Evolutionary conservation across 2,329 filamentous ascomycete species (phyloP), one percentile per base, ranked within the genome.

Genomic region (Fusarium sp.): DNA sequence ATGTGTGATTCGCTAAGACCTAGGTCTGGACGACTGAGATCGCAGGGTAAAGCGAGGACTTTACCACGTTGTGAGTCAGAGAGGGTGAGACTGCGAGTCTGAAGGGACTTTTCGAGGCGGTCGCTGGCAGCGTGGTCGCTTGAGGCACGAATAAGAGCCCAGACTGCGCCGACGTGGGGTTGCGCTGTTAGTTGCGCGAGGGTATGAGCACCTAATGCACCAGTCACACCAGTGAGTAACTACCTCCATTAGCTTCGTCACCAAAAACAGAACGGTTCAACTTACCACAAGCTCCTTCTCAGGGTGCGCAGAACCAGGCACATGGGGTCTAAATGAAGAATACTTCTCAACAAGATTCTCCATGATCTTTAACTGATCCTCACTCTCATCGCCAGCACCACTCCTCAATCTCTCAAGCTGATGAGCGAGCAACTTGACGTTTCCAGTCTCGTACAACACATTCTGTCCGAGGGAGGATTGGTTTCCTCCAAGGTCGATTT

Each of bases 171-270:
- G n/a, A 92, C 83, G 40, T 88, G 87, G 8, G 86, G 83, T 29
- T 86, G 82, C 2, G 86, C 82, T 6, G 88, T 86, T 3, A 91
- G 81, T 16, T 90, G 84, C 1, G 86, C 84, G 4, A 89, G 81
- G 0, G 89, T 79, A 54, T 90, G 87, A 0, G 87, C 84, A 6
- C 89, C 89, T 0, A 91, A 79, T 7, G 86, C 87, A 2, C 89
- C 89, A 0, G 89, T 91, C 0, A 84, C 84, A 11, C 89, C 89
- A 3, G 89, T 91, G 11, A 91, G 77, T 14, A 90, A 69, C 77
- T 81, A 2, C 0, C 0, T 0, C 11, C 1, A 12, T 73, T 42
- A 61, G 48, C 3, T 12, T 30, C 7, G 10, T 1, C 18, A 2
- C n/a, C 2, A 7, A 1, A 2, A 2, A 0, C 3, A 1, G 0